Base-by-base conservation (phyloP, 2,329 filamentous ascomycete species). In the Tolypocladium ovalisporum region DNA sequence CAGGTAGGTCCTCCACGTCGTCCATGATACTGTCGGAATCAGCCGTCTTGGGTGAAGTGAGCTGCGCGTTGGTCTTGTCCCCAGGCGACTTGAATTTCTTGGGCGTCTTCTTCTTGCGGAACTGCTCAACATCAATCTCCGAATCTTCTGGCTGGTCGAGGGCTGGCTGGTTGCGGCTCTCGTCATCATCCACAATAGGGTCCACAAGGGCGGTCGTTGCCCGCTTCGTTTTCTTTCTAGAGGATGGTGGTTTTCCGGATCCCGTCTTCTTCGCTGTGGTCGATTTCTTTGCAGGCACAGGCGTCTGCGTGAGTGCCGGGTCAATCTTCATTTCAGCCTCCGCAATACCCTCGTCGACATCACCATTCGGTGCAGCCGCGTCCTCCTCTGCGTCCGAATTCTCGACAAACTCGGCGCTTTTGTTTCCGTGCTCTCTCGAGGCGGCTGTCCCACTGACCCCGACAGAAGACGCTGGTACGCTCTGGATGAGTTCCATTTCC, bases 1-100 rank as follows among this genome's bases (percentile, higher is more conserved):
- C 69, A 7, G 73, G 74, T 44, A 76, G 62, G 57, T 76, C 74
- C 56, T 75, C 73, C 74, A 76, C 75, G 49, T 76, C 74, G 37
- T 76, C 73, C 71, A 76, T 74, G 17, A 67, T 66, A 40, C 71
- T 73, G 27, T 70, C 69, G 5, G 66, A 70, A 17, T 62, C 64
- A 15, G 65, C 62, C 27, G 58, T 58, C 52, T 47, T 44, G n/a
- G 60, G 47, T 8, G 47, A 58, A 15, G 51, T 15, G 24, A 22
- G 17, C 29, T 55, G 53, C 42, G 56, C 34, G 15, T 56, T 57
- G 5, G 58, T 56, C 36, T 60, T 62, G 22, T 54, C 55, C 2
- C 56, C 57, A 3, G 58, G 53, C 35, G 67, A 59, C 52, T 64
- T 67, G 58, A 65, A 66, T 58, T 66, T 71, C 58, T 61, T 65